Evolutionary conservation across 2,329 filamentous ascomycete genomes (phyloP).

Genomic region (Phialophora tarda): DNA sequence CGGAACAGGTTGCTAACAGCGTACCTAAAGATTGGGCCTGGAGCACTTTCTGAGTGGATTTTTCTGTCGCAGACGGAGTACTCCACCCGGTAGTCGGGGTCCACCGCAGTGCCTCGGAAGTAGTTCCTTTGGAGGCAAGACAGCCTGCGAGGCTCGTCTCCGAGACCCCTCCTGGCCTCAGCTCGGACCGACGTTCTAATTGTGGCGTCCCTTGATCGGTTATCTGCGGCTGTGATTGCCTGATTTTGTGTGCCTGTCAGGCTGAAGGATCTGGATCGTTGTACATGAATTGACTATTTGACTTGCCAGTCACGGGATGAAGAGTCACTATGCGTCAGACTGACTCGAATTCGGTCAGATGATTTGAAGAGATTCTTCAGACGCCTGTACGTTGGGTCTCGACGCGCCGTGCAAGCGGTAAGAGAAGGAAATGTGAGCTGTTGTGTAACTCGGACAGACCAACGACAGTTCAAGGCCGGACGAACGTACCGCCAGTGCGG

Average conservation of each 20-base stretch:
- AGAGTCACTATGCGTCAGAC: constrained; percentile 2
- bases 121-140: constrained; percentile 12
- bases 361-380: neutral
- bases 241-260: constrained; percentile 8
- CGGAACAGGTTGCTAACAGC: constrained; percentile 59
- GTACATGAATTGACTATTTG: constrained; percentile 2
- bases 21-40: constrained; percentile 66
- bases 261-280: constrained; percentile 5
- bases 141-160: constrained; percentile 9
- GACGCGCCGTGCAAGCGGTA: neutral
- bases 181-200: constrained; percentile 1
- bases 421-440: constrained; percentile 6
- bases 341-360: constrained; percentile 7
- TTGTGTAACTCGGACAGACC: constrained; percentile 1
- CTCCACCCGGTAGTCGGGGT: constrained; percentile 13
- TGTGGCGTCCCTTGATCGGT: constrained; percentile 19
- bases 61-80: constrained; percentile 12
- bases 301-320: neutral
- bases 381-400: neutral
- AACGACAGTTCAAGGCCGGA: neutral
- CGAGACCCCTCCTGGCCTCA: neutral
- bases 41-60: constrained; percentile 61
- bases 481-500: neutral
- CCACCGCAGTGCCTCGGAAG: constrained; percentile 4
- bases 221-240: constrained; percentile 25